These are phyloP conservation scores for Poterioochromonas sp. DNA, from an alignment of 352 stramenopile genomes.

Conservation along the genomic window DNA sequence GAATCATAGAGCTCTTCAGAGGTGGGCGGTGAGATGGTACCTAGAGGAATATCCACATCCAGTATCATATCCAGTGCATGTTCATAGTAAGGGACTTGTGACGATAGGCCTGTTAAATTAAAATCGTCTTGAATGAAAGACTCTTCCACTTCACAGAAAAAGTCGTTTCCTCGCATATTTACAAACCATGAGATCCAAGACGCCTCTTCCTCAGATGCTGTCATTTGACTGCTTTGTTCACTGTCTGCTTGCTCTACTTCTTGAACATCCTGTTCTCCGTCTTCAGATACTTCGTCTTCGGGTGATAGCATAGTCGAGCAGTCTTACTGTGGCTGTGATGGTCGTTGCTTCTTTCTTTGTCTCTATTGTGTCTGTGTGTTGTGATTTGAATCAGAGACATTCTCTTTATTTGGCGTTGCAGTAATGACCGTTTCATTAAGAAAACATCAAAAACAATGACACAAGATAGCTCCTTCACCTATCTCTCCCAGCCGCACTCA, in stretches of 20 bases:
- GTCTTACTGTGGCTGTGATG: too few species aligned
- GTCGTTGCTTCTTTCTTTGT: too few species aligned
- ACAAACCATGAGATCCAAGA: slow-evolving; percentile 99
- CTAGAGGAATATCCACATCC: slow-evolving; percentile 55
- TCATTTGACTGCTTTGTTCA: slow-evolving; percentile 7
- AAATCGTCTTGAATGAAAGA: slow-evolving; percentile 98
- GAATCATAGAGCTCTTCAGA: slow-evolving; percentile 21
- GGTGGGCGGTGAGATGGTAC: background rate
- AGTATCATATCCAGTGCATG: slow-evolving; percentile 98
- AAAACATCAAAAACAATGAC: background rate
- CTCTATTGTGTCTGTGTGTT: too few species aligned
- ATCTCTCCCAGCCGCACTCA: slow-evolving; percentile 9
- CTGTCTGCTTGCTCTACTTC: too few species aligned
- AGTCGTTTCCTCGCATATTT: slow-evolving; percentile 93
- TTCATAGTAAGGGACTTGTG: slow-evolving; percentile 94
- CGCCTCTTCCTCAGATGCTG: slow-evolving; percentile 57
- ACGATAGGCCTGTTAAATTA: slow-evolving; percentile 87
- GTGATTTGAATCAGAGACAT: too few species aligned
- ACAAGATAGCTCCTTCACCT: background rate
- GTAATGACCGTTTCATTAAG: too few species aligned
- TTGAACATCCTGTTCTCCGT: too few species aligned
- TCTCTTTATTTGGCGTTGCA: too few species aligned
- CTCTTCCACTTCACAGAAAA: slow-evolving; percentile 90
- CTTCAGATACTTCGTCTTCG: too few species aligned
- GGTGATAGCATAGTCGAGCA: too few species aligned